Base-by-base conservation (phyloP, 2,329 filamentous ascomycete genomes). In the Fusarium zealandicum region DNA sequence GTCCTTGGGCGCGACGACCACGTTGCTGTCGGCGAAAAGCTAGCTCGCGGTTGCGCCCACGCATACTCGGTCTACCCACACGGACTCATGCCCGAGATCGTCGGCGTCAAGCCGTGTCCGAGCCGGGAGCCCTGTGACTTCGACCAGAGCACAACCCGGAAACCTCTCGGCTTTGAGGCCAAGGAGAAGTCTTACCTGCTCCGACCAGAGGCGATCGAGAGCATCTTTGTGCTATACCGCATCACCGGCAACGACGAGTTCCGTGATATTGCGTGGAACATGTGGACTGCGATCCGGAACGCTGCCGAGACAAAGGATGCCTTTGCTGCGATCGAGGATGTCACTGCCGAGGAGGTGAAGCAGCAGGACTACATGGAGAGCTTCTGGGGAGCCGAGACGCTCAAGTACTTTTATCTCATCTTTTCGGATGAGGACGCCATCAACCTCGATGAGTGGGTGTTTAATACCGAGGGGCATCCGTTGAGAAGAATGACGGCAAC, bases 171-270 rank as follows among this genome's bases (percentile, higher is more conserved):
- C 1, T 68, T 66, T 46, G 52, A 56, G 1, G 54, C 63, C 3
- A 48, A 31, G n/a, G 64, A 68, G 1, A 42, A 44, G n/a, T 30
- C 40, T 0, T 68, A 66, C 10, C 38, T 63, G 0, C 61, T 68
- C 0, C 61, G 66, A 1, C 66, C 66, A 0, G 66, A 93, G 73
- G 90, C 90, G 2, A 91, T 93, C 47, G 90, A 93, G 75, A 89
- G 86, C 12, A 83, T 95, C 5, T 93, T 91, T 72, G 83, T 91
- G 68, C 84, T 93, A 78, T 91, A 88, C 70, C 83, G 89, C 42
- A 78, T 90, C 46, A 92, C 88, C 0, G 89, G 88, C n/a, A 83
- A 90, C 54, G 64, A 78, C 1, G 76, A 79, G 36, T 88, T 85
- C 76, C 83, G 84, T 52, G 81, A 88, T 40, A 85, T 85, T 65